Evolutionary conservation across 2,329 filamentous ascomycete genomes (phyloP).

Genomic region (Colletotrichum orchidophilum): DNA sequence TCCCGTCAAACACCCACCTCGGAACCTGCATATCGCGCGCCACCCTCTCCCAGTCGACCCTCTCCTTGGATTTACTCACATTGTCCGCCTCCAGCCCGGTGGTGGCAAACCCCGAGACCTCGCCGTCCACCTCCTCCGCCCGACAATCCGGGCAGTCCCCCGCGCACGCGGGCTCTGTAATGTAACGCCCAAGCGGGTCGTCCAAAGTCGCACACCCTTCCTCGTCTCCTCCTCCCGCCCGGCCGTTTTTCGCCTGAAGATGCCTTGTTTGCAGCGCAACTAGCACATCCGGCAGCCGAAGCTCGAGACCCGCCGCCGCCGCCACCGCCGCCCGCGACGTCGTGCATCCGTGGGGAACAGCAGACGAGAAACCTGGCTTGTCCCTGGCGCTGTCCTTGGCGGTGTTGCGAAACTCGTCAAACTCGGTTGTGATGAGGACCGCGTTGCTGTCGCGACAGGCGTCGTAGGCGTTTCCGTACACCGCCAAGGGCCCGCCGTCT

Average conservation of each 20-base stretch:
- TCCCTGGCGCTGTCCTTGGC: slow-evolving; percentile 14
- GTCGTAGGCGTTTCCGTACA: slow-evolving; percentile 58
- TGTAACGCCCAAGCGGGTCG: slow-evolving; percentile 57
- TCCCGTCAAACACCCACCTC: slow-evolving; percentile 67
- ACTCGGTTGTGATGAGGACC: slow-evolving; percentile 64
- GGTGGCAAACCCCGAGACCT: slow-evolving; percentile 48
- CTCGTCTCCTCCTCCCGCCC: slow-evolving; percentile 32
- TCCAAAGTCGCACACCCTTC: slow-evolving; percentile 37
- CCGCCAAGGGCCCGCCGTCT: slow-evolving; percentile 54
- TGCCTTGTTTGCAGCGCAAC: slow-evolving; percentile 58
- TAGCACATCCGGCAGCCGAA: slow-evolving; percentile 54
- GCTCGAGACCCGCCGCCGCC: slow-evolving; percentile 32
- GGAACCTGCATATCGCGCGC: slow-evolving; percentile 60
- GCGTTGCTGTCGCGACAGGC: slow-evolving; percentile 60
- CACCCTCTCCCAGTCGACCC: slow-evolving; percentile 62
- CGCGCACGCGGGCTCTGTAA: slow-evolving; percentile 55
- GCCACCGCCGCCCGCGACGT: slow-evolving; percentile 38
- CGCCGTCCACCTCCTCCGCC: slow-evolving; percentile 50
- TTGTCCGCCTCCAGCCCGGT: slow-evolving; percentile 52
- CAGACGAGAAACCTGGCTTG: background rate
- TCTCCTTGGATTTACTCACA: slow-evolving; percentile 57
- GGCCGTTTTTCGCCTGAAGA: too few relatives aligned
- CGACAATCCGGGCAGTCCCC: slow-evolving; percentile 61
- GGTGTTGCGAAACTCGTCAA: slow-evolving; percentile 62
- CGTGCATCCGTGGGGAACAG: slow-evolving; percentile 39